Evolutionary conservation across 805 yeast species (phyloP), one percentile per base, ranked within the genome.

Genomic region (Diddensiella santjacobensis): DNA sequence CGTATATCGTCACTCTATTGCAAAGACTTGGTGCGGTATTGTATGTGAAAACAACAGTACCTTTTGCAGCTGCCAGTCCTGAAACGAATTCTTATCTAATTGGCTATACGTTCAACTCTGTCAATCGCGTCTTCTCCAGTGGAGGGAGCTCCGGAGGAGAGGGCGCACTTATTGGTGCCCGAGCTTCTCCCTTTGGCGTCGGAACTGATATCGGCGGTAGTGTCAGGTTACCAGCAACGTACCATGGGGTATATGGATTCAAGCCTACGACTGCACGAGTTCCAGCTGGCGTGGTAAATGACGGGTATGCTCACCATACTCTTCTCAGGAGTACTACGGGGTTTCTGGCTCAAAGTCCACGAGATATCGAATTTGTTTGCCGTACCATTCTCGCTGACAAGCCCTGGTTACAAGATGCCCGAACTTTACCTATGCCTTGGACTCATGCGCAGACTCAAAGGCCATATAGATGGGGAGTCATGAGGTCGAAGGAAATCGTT

Each of bases 321-420:
- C 75, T 17, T 64, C 65, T 35, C 64, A 75, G 15, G 73, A 74
- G 11, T 35, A 35, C 38, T n/a, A 68, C 70, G 51, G 83, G 83
- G 1, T 81, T 82, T 1, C 58, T 78, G 66, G 73, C 86, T 3
- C 72, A 82, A 56, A 65, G 77, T 3, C 68, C 80, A 42, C 83
- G 79, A 3, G 90, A 84, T 64, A 65, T 84, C 51, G 87, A 83
- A 10, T 66, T 79, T 47, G 81, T 81, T 70, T 83, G 83, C 87
- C 71, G 77, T 49, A 29, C 47, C n/a, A 35, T 47, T 18, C 37
- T 56, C 3, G 55, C 23, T 19, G 39, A 40, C 22, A 47, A 56
- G 45, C 55, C 59, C 4, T 56, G 59, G 59, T 19, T 13, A 11
- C 17, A 20, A 6, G 52, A 48, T 13, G 42, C 33, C 4, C 22